Evolutionary conservation across 208 protist genomes (phyloP).

Genomic region (Trypanosomatidae sp.): DNA sequence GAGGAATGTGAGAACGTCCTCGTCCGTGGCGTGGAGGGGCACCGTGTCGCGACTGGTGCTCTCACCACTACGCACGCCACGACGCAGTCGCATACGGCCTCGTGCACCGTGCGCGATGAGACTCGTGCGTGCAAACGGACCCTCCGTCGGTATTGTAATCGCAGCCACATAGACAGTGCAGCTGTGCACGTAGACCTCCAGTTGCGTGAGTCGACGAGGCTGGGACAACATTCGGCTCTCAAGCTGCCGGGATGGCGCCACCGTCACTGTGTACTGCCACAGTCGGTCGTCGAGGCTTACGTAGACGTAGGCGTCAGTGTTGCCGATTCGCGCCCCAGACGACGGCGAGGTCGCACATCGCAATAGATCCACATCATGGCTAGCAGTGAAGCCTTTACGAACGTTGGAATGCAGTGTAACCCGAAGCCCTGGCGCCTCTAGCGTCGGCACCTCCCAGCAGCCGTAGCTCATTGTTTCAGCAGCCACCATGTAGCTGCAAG

Average conservation of each 20-base stretch:
- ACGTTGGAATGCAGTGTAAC: constrained; percentile 24
- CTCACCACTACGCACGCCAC: background rate
- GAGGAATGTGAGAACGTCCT: constrained; percentile 20
- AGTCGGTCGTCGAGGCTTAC: constrained; percentile 16
- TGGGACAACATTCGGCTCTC: constrained; percentile 29
- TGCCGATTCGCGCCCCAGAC: constrained; percentile 13
- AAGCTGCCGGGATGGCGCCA: constrained; percentile 27
- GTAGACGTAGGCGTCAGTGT: constrained; percentile 29
- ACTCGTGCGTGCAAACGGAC: constrained; percentile 7
- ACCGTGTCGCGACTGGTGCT: constrained; percentile 7
- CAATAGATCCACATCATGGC: constrained; percentile 23
- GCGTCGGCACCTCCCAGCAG: constrained; percentile 33
- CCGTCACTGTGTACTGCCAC: constrained; percentile 28
- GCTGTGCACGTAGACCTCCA: constrained; percentile 27
- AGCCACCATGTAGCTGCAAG: constrained; percentile 19
- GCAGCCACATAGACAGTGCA: constrained; percentile 28
- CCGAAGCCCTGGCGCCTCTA: constrained; percentile 18
- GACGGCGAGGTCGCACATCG: constrained; percentile 18
- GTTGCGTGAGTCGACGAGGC: constrained; percentile 23
- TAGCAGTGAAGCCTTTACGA: constrained; percentile 12
- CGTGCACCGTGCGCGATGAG: constrained; percentile 19
- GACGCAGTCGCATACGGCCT: constrained; percentile 13
- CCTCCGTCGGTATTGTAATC: constrained; percentile 16
- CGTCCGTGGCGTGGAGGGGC: constrained; percentile 10
- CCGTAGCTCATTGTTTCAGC: constrained; percentile 19